Base-by-base conservation (phyloP, 495 filamentous ascomycete species). In the Trichoderma asperelloides region DNA sequence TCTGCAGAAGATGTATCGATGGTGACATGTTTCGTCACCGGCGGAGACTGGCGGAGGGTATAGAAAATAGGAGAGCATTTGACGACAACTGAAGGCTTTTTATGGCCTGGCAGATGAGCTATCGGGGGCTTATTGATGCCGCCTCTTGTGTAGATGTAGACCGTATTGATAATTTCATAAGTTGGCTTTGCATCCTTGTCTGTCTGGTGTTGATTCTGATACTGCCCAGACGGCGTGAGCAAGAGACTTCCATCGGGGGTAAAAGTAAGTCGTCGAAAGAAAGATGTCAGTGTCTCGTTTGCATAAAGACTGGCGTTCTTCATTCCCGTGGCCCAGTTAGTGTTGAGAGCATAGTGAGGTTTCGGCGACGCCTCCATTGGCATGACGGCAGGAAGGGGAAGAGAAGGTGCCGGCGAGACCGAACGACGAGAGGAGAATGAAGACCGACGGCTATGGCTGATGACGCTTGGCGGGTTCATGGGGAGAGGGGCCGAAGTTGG, bases 51-150 rank as follows among this genome's bases (percentile, higher is more conserved):
- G 60, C 94, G 87, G 64, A 93, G 79, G 6, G 89, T 91, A 74
- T 97, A 99, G 70, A 89, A 87, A 2, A 97, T 77, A 0, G 96
- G 93, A 2, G 94, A 99, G 76, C 95, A 99, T 74, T 90, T 89
- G 60, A 99, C 91, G 4, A 92, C 96, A 15, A 99, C 91, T 1
- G 96, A 99, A 11, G 96, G 94, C 74, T 99, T 99, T 81, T 97
- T 99, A 72, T 97, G 94, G 1, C 95, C 96, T 0, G 96, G 96
- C 39, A 99, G 84, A 78, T 97, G 94, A n/a, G 96, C 92, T 67
- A 99, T 91, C 18, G 96, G 96, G 16, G 96, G 93, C 74, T 94
- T 97, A 76, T 96, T 98, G 71, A 99, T 90, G 15, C 96, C 96
- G 21, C 92, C 96, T 68, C 96, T 85, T 0, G 94, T 97, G 74